phyloP scores from a whole-genome alignment of 78 protist species.

The Cavenderia fasciculata region DNA sequence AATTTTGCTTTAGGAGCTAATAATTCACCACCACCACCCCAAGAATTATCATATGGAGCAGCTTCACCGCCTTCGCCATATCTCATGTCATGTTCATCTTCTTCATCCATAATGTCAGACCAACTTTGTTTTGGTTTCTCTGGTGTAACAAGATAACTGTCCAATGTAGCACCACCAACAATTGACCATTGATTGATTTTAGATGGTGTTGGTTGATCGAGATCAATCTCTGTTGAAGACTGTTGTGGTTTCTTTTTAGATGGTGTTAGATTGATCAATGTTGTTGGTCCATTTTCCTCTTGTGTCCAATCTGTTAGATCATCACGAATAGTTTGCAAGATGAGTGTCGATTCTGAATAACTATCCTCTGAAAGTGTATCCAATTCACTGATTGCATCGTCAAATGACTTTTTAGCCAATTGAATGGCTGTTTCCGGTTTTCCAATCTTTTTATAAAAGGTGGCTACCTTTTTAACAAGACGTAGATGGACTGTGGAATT shows the following conservation, averaged over 20 bases:
- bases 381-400: slow-evolving; percentile 93
- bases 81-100: too few species aligned
- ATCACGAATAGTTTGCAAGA: slow-evolving; percentile 96
- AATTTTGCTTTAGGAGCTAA: too few species aligned
- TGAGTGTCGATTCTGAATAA: slow-evolving; percentile 95
- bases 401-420: slow-evolving; percentile 93
- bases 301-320: slow-evolving; percentile 96
- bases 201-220: background rate
- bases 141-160: background rate
- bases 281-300: background rate
- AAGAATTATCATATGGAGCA: too few species aligned
- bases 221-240: background rate
- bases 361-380: slow-evolving; percentile 94
- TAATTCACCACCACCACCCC: too few species aligned
- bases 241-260: background rate
- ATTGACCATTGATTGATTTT: background rate
- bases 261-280: background rate
- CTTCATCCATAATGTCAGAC: too few species aligned
- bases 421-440: slow-evolving; percentile 86
- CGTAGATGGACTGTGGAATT: background rate
- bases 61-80: too few species aligned
- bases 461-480: background rate
- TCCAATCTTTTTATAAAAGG: slow-evolving; percentile 14
- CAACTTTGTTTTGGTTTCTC: background rate
- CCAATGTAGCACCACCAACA: background rate